Conservation (phyloP, 306 rosid genomes). For the Rosa persica region DNA sequence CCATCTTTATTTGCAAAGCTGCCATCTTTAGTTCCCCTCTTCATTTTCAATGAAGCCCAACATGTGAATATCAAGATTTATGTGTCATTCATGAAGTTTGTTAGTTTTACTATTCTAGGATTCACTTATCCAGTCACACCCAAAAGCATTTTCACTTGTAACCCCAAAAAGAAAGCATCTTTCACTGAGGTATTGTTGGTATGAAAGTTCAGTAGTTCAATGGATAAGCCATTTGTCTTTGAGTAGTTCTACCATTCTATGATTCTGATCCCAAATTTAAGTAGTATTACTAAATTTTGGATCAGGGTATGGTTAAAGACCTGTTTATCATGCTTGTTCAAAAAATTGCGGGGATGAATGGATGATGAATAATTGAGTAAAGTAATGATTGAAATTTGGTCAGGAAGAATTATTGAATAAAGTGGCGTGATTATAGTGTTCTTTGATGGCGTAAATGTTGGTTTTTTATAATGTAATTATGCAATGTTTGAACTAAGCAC, state of each 20-base stretch:
- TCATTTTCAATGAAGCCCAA: background rate
- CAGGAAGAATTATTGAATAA: background rate
- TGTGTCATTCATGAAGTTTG: background rate
- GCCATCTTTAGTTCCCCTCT: background rate
- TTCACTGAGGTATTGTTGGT: background rate
- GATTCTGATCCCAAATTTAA: background rate
- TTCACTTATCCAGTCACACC: constrained; percentile 5
- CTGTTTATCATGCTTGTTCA: background rate
- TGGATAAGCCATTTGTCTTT: background rate
- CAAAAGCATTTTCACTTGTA: constrained; percentile 6
- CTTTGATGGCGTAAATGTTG: constrained; percentile 5
- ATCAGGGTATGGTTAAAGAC: background rate
- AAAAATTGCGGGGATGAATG: constrained; percentile 3
- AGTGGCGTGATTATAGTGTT: background rate
- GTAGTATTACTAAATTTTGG: background rate
- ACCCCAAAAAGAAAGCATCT: background rate
- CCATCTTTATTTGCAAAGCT: background rate
- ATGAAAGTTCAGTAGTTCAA: background rate
- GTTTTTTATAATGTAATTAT: constrained; percentile 6
- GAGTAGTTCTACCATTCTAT: background rate
- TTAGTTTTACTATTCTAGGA: background rate
- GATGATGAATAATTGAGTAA: constrained; percentile 13
- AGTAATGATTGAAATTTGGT: constrained; percentile 2
- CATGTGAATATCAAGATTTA: background rate
- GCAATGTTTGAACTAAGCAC: constrained; percentile 9